Evolutionary conservation across 1,284 basidiomycete species (phyloP).

Genomic region (Leccinum solheimii): DNA sequence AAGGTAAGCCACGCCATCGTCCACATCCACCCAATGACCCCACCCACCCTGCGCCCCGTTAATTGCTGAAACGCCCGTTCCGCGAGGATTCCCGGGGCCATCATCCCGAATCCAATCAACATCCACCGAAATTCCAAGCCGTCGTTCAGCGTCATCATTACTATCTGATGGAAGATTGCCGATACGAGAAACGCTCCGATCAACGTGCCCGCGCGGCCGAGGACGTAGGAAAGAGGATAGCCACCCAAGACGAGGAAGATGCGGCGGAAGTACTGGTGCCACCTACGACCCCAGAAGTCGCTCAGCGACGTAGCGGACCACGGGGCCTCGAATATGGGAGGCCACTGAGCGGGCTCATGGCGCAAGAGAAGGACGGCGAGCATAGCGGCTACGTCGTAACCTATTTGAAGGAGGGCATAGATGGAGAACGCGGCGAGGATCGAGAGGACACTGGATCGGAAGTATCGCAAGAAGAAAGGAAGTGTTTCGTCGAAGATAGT

Average conservation of each 20-base stretch:
- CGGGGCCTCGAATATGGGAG: conserved; percentile 40
- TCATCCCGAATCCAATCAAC: conserved; percentile 37
- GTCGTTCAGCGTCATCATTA: conserved; percentile 53
- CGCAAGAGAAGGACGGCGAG: conserved; percentile 40
- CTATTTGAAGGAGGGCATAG: conserved; percentile 43
- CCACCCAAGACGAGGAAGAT: conserved; percentile 27
- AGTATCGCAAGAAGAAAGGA: conserved; percentile 41
- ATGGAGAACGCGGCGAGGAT: conserved; percentile 42
- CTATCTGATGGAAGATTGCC: conserved; percentile 56
- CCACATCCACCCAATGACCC: conserved; percentile 54
- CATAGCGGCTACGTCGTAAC: conserved; percentile 40
- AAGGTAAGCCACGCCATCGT: conserved; percentile 46
- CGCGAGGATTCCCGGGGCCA: conserved; percentile 50
- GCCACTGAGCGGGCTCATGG: conserved; percentile 39
- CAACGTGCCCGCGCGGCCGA: conserved; percentile 48
- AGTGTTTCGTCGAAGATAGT: conserved; percentile 48
- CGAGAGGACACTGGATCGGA: conserved; percentile 44
- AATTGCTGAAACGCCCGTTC: conserved; percentile 46
- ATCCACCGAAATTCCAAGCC: conserved; percentile 44
- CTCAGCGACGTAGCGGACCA: conserved; percentile 40
- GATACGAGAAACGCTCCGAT: conserved; percentile 59
- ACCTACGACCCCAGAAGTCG: conserved; percentile 46
- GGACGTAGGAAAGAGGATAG: conserved; percentile 32
- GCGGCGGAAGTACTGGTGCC: conserved; percentile 43
- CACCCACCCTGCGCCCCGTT: conserved; percentile 45